These are phyloP conservation scores for Barnettozyma botsteinii DNA, from an alignment of 805 yeast species.

Conservation along the genomic window DNA sequence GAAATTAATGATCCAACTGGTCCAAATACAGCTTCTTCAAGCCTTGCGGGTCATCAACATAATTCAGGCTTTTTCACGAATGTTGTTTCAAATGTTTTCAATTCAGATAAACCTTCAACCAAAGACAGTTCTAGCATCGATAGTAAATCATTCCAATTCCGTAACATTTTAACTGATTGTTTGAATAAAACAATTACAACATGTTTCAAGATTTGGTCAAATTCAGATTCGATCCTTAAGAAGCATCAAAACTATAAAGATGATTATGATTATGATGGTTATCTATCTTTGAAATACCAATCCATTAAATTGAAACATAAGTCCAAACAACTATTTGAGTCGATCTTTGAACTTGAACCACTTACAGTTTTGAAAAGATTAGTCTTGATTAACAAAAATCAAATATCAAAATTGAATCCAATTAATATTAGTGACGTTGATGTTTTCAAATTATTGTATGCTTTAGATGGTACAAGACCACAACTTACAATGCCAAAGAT, in stretches of 20 bases:
- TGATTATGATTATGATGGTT: conserved; percentile 21
- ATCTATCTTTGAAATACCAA: conserved; percentile 38
- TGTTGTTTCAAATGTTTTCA: conserved; percentile 75
- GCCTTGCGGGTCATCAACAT: conserved; percentile 37
- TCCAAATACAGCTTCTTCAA: conserved; percentile 1
- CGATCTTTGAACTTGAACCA: conserved; percentile 61
- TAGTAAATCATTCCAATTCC: conserved; percentile 5
- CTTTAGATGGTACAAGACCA: conserved; percentile 80
- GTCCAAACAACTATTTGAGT: conserved; percentile 59
- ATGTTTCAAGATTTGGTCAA: conserved; percentile 62
- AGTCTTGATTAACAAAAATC: conserved; percentile 31
- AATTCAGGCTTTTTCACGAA: conserved; percentile 45
- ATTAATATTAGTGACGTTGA: conserved; percentile 22
- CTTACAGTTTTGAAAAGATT: conserved; percentile 66
- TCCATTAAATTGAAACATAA: conserved; percentile 62
- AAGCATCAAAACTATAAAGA: conserved; percentile 9
- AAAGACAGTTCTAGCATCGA: not conserved
- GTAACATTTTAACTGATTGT: conserved; percentile 33
- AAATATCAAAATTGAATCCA: too few relatives aligned
- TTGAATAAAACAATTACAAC: conserved; percentile 53
- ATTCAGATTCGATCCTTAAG: conserved; percentile 44
- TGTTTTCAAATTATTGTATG: conserved; percentile 60
- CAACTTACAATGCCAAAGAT: conserved; percentile 66
- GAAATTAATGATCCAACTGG: conserved; percentile 32
- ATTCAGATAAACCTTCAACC: conserved; percentile 40